Conservation (phyloP, 2,329 filamentous ascomycete species). For the Aspergillus latus region DNA sequence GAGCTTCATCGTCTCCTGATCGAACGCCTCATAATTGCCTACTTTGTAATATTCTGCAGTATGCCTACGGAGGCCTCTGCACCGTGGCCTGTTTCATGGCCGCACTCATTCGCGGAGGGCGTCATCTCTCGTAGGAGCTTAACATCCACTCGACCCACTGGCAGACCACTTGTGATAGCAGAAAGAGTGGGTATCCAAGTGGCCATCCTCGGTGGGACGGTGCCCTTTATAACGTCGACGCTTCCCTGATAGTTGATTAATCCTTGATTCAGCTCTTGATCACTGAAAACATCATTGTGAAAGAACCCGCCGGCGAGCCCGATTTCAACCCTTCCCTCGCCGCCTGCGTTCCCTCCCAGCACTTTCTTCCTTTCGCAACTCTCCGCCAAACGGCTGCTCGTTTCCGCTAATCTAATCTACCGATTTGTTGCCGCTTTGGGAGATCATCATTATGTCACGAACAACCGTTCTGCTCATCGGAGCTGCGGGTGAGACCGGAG, state of each 20-base stretch:
- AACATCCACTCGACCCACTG: constrained; percentile 38
- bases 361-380: constrained; percentile 5
- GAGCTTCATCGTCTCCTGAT: constrained; percentile 4
- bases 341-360: constrained; percentile 3
- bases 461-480: constrained; percentile 41
- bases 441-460: constrained; percentile 32
- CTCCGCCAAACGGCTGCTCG: neutral
- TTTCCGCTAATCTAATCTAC: neutral
- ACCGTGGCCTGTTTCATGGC: constrained; percentile 15
- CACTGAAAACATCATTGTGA: constrained; percentile 13
- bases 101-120: constrained; percentile 15
- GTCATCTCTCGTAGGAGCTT: constrained; percentile 18
- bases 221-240: constrained; percentile 36
- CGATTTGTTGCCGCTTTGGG: constrained; percentile 9
- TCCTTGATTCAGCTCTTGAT: constrained; percentile 25
- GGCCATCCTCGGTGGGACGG: constrained; percentile 29
- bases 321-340: neutral
- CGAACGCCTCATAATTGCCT: neutral
- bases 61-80: neutral
- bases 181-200: constrained; percentile 34
- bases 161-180: constrained; percentile 27
- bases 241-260: constrained; percentile 16
- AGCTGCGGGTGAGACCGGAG: constrained; percentile 42
- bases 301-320: constrained; percentile 4
- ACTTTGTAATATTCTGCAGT: neutral